Conservation (phyloP, 1,139 yeast genomes). For the Suhomyces bribrorum region DNA sequence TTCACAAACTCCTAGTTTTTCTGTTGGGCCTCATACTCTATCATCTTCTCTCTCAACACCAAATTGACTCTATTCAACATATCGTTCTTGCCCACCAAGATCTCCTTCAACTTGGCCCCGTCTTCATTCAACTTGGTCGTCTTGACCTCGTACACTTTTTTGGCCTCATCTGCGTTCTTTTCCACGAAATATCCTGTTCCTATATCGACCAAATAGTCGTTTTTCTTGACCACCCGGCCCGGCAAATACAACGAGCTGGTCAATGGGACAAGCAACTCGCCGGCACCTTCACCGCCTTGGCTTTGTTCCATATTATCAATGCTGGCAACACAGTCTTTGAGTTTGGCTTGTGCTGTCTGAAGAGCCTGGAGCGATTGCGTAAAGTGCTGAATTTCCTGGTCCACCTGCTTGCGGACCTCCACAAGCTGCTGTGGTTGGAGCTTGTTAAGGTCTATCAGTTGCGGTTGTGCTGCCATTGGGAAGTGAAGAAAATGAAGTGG, state of each 20-base stretch:
- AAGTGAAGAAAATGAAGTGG: too few species aligned
- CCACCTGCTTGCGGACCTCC: slow-evolving; percentile 81
- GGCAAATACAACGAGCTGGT: slow-evolving; percentile 89
- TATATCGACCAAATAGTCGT: slow-evolving; percentile 83
- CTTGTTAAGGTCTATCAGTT: slow-evolving; percentile 57
- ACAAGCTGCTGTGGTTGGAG: slow-evolving; percentile 82
- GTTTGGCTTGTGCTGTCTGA: slow-evolving; percentile 78
- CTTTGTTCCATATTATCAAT: slow-evolving; percentile 57
- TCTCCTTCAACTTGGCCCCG: slow-evolving; percentile 68
- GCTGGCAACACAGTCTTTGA: slow-evolving; percentile 76
- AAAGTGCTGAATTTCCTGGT: slow-evolving; percentile 83
- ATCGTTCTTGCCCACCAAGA: slow-evolving; percentile 66
- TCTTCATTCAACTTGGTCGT: slow-evolving; percentile 73
- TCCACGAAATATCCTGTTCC: slow-evolving; percentile 97
- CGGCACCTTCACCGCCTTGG: slow-evolving; percentile 32
- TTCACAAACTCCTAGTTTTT: too few species aligned
- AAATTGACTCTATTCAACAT: slow-evolving; percentile 53
- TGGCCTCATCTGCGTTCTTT: slow-evolving; percentile 68
- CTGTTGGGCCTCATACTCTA: slow-evolving; percentile 44
- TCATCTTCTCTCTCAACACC: slow-evolving; percentile 49
- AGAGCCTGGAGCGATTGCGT: slow-evolving; percentile 83
- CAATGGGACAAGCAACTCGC: slow-evolving; percentile 76
- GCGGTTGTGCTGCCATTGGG: slow-evolving; percentile 10
- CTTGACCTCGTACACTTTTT: slow-evolving; percentile 71
- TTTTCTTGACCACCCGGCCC: slow-evolving; percentile 64